A percentile compares a stretch with the other conserved stretches of the same genome.
These are phyloP conservation scores for Chlamydomonas applanata DNA, from an alignment of 139 green algal genomes.

Conservation along the genomic window DNA sequence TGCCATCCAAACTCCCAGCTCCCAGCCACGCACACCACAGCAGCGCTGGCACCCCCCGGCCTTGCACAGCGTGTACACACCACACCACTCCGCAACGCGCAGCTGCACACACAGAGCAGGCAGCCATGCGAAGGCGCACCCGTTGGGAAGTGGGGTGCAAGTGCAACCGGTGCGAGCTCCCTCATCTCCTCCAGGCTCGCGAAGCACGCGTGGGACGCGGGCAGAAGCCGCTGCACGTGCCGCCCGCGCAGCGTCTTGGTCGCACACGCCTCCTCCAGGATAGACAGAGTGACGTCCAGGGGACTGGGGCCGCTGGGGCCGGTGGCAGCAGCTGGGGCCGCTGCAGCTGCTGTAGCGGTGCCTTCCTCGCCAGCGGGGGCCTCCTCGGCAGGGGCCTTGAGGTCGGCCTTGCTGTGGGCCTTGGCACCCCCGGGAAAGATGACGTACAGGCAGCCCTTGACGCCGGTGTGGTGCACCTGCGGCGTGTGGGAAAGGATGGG, in stretches of 20 bases:
- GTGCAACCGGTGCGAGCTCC: conserved; percentile 18
- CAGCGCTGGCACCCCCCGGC: too few relatives aligned
- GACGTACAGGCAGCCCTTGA: conserved; percentile 45
- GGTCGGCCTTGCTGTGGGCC: too few relatives aligned
- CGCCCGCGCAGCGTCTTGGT: conserved; percentile 24
- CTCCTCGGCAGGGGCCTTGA: too few relatives aligned
- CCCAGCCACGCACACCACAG: too few relatives aligned
- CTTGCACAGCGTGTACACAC: too few relatives aligned
- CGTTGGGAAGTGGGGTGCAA: conserved; percentile 33
- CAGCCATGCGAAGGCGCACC: conserved; percentile 7
- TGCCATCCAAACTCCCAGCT: too few relatives aligned
- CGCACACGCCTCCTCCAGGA: not conserved
- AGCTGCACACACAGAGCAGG: not conserved
- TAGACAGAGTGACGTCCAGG: conserved; percentile 22
- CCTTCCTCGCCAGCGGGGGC: not conserved
- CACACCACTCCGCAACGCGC: not conserved
- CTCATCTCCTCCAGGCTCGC: conserved; percentile 38
- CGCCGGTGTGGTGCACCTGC: conserved; percentile 27
- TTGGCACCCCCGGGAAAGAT: too few relatives aligned
- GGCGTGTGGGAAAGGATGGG: too few relatives aligned
- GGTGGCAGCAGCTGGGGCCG: conserved; percentile 3
- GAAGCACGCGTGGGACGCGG: conserved; percentile 38
- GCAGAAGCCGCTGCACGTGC: conserved; percentile 42
- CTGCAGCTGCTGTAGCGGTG: not conserved
- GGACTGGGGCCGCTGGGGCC: conserved; percentile 16